Evolutionary conservation across 2,329 filamentous ascomycete species (phyloP).

Genomic region (Tolypocladium capitatum): DNA sequence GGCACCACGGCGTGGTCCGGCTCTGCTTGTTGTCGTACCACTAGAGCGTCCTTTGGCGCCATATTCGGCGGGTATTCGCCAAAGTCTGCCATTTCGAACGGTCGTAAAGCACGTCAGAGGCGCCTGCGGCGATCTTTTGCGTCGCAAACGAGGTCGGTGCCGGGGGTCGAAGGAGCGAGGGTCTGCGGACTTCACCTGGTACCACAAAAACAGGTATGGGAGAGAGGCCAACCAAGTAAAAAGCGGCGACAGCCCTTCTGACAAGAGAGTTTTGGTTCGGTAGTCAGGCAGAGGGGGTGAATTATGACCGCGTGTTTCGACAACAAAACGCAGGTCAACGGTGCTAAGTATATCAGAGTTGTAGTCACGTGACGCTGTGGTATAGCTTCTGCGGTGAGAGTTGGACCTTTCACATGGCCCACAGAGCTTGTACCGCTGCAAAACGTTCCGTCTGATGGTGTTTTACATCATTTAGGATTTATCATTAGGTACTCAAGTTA

Average conservation of each 20-base stretch:
- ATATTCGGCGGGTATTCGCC: slow-evolving; percentile 54
- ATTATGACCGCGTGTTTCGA: not conserved
- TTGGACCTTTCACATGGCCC: not conserved
- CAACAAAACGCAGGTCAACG: not conserved
- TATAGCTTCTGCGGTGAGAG: not conserved
- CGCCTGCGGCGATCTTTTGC: not conserved
- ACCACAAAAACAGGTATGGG: not conserved
- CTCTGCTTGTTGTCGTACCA: slow-evolving; percentile 39
- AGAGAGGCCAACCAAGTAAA: not conserved
- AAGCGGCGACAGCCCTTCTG: not conserved
- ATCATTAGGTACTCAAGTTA: slow-evolving; percentile 19
- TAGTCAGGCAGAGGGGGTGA: not conserved
- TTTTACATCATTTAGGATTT: slow-evolving; percentile 6
- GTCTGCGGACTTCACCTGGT: not conserved
- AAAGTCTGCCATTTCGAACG: slow-evolving; percentile 42
- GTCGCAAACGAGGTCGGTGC: not conserved
- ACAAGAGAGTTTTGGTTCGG: not conserved
- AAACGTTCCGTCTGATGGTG: not conserved
- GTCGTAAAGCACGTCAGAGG: not conserved
- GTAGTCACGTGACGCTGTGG: not conserved
- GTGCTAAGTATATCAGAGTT: no score
- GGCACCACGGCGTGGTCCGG: slow-evolving; percentile 47
- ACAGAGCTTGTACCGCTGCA: not conserved
- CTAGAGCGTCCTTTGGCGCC: slow-evolving; percentile 49
- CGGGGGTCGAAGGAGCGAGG: not conserved